These are phyloP conservation scores for Rhodamnia argentea DNA, from an alignment of 345 rosid genomes.

Conservation along the genomic window DNA sequence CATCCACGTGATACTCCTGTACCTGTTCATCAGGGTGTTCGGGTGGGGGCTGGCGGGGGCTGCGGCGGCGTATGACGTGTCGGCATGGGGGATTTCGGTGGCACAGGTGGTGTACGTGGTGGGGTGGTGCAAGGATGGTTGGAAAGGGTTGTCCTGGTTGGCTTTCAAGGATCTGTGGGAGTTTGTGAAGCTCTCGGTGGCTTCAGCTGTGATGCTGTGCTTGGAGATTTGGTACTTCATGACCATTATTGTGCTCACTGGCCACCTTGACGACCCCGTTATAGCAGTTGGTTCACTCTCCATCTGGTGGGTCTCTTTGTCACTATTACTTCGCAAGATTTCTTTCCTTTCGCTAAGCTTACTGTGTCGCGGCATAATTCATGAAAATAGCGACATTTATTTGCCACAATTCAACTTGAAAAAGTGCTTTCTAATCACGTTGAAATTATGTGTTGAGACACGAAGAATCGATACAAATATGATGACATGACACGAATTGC, in stretches of 20 bases:
- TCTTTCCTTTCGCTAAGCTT: background rate
- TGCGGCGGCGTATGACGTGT: slow-evolving; percentile 61
- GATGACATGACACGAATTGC: background rate
- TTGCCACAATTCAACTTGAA: background rate
- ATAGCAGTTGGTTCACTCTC: slow-evolving; percentile 91
- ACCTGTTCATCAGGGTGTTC: slow-evolving; percentile 51
- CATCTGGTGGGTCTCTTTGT: slow-evolving; percentile 39
- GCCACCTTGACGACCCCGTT: slow-evolving; percentile 80
- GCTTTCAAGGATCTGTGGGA: slow-evolving; percentile 82
- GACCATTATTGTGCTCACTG: slow-evolving; percentile 90
- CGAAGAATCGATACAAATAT: accelerated
- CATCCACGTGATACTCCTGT: slow-evolving; percentile 32
- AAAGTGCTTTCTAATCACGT: background rate
- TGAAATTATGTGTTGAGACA: background rate
- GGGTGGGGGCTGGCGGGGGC: slow-evolving; percentile 78
- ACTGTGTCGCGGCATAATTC: background rate
- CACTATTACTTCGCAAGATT: background rate
- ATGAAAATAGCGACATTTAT: background rate
- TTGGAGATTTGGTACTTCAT: slow-evolving; percentile 98
- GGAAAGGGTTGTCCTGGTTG: slow-evolving; percentile 80
- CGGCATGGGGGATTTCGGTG: slow-evolving; percentile 61
- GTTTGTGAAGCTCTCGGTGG: slow-evolving; percentile 63
- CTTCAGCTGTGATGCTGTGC: slow-evolving; percentile 96
- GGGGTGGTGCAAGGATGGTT: slow-evolving; percentile 80
- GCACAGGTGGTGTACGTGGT: slow-evolving; percentile 74